Percentiles rank a stretch among this genome's conserved stretches.
Evolutionary conservation across 116 monocot genomes (phyloP).

Genomic region (Iris pallida): DNA sequence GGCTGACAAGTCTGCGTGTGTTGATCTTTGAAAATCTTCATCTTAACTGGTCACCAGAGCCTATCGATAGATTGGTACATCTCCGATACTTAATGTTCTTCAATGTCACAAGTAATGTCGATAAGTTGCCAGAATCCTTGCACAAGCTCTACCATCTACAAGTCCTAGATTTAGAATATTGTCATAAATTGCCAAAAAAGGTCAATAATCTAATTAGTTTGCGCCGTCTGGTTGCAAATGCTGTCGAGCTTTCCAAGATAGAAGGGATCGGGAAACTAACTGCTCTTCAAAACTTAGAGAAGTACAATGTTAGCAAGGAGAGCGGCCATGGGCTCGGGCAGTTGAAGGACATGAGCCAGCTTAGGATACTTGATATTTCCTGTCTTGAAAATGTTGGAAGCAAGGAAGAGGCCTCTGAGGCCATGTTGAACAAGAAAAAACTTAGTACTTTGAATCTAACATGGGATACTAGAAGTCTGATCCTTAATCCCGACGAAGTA

Average conservation of each 20-base stretch:
- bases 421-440: constrained; percentile 1
- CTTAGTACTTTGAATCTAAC: neutral
- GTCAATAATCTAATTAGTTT: constrained; percentile 18
- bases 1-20: constrained; percentile 13
- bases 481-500: neutral
- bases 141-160: constrained; percentile 40
- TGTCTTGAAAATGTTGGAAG: constrained; percentile 5
- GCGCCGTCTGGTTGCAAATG: constrained; percentile 1
- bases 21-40: constrained; percentile 35
- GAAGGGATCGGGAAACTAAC: constrained; percentile 10
- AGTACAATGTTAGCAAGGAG: constrained; percentile 22
- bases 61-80: constrained; percentile 24
- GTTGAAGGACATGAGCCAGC: constrained; percentile 23
- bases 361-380: constrained; percentile 29
- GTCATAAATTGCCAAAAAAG: constrained; percentile 23
- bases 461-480: neutral
- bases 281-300: constrained; percentile 25
- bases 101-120: constrained; percentile 14
- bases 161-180: constrained; percentile 25
- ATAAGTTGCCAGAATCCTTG: constrained; percentile 32
- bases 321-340: constrained; percentile 19
- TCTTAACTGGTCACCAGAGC: constrained; percentile 14
- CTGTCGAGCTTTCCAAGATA: neutral
- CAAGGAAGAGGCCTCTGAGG: neutral
- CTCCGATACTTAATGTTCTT: constrained; percentile 41